These are phyloP conservation scores for Solanum habrochaites DNA, from an alignment of 257 asterid species.

Conservation along the genomic window DNA sequence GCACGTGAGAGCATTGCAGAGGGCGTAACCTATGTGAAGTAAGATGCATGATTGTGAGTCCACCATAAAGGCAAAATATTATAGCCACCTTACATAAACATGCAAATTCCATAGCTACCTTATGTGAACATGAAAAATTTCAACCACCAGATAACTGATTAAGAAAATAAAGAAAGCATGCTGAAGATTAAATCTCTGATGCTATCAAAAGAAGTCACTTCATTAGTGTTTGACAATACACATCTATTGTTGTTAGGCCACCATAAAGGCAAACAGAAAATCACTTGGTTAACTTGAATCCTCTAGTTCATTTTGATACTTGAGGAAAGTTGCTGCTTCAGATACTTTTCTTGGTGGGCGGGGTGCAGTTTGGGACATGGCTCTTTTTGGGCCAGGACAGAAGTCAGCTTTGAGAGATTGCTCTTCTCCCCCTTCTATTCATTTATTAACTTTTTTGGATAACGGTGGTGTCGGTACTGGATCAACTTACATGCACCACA, in stretches of 20 bases:
- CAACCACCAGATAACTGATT: background rate
- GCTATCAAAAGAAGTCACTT: background rate
- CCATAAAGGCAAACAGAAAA: background rate
- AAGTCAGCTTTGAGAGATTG: no score
- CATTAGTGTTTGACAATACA: background rate
- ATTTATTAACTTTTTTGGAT: no score
- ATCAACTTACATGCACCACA: no score
- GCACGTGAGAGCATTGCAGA: constrained; percentile 90
- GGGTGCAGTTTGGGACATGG: no score
- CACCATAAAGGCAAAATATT: background rate
- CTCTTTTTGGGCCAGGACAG: no score
- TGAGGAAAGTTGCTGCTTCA: background rate
- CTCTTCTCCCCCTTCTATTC: no score
- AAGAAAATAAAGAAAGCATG: background rate
- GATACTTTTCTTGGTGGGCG: no score
- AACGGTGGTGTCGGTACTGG: no score
- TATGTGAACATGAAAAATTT: background rate
- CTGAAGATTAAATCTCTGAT: background rate
- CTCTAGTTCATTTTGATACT: background rate
- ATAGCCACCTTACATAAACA: background rate
- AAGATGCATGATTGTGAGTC: background rate
- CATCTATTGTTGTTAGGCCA: background rate
- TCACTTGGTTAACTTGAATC: background rate
- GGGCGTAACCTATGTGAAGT: constrained; percentile 68
- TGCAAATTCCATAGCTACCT: background rate